phyloP scores from a whole-genome alignment of 495 filamentous ascomycete species.

The Darksidea phi region DNA sequence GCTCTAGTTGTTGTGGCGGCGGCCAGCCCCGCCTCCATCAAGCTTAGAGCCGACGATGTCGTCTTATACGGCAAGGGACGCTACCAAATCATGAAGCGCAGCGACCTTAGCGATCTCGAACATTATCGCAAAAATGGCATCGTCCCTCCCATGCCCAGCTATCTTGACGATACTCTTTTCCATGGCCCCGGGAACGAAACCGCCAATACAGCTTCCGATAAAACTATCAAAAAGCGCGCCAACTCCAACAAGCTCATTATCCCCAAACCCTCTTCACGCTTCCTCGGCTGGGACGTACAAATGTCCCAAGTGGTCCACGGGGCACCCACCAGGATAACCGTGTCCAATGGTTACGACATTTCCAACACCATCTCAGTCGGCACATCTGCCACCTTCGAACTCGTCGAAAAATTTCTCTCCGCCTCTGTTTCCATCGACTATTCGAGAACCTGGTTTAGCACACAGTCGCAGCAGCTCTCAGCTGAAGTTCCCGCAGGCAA shows the following conservation, averaged over 20 bases:
- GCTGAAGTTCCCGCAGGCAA: slow-evolving; percentile 1
- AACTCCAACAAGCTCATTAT: background rate
- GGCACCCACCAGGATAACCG: background rate
- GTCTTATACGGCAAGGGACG: slow-evolving; percentile 5
- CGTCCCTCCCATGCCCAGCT: slow-evolving; percentile 6
- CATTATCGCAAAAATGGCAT: background rate
- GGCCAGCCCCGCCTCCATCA: background rate
- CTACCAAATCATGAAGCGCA: slow-evolving; percentile 8
- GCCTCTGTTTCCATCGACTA: slow-evolving; percentile 9
- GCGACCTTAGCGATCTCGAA: slow-evolving; percentile 1
- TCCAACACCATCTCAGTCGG: slow-evolving; percentile 3
- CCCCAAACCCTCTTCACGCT: slow-evolving; percentile 1
- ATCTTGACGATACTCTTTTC: slow-evolving; percentile 1
- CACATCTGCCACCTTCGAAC: slow-evolving; percentile 3
- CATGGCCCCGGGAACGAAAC: background rate
- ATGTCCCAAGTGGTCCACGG: slow-evolving; percentile 7
- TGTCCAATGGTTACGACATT: slow-evolving; percentile 1
- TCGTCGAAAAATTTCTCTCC: slow-evolving; percentile 13
- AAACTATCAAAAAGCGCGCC: background rate
- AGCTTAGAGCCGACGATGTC: background rate
- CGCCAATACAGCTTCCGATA: background rate
- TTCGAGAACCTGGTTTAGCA: background rate
- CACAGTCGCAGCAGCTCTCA: slow-evolving; percentile 6
- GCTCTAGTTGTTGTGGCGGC: background rate
- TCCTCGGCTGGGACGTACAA: slow-evolving; percentile 15